A percentile compares a stretch with the other conserved stretches of the same genome.
Conservation (phyloP, 2,329 filamentous ascomycete species). For the Aspergillus quadricinctus region DNA sequence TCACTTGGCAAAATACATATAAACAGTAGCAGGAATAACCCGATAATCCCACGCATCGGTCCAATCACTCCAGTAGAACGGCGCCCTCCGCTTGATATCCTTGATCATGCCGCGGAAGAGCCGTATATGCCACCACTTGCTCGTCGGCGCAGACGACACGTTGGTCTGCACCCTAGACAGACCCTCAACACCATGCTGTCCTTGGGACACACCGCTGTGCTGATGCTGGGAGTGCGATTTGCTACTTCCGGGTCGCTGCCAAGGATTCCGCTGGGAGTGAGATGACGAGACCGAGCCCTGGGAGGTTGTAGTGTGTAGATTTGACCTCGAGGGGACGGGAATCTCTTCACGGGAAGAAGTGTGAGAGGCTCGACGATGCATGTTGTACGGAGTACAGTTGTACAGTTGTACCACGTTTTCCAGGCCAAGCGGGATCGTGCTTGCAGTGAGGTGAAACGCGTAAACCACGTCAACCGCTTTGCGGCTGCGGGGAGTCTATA, state of each 20-base stretch:
- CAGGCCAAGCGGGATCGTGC: no score
- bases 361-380: conserved; percentile 3
- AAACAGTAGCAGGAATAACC: conserved; percentile 78
- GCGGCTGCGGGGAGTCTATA: neutral
- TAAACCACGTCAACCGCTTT: neutral
- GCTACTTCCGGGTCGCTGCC: conserved; percentile 10
- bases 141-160: conserved; percentile 10
- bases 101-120: conserved; percentile 76
- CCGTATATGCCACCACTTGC: conserved; percentile 68
- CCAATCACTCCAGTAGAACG: conserved; percentile 81
- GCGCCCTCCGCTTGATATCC: conserved; percentile 68
- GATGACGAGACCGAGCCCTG: conserved; percentile 1
- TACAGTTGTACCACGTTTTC: neutral
- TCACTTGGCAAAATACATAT: conserved; percentile 95
- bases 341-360: conserved; percentile 17
- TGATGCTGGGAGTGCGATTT: neutral
- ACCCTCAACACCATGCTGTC: neutral
- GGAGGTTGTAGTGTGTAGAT: conserved; percentile 20
- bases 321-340: conserved; percentile 21
- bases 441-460: neutral
- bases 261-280: conserved; percentile 22
- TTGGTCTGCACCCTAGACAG: conserved; percentile 4
- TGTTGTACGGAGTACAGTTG: neutral
- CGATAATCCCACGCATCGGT: conserved; percentile 85
- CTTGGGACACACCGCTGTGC: neutral